Evolutionary conservation across 2,329 filamentous ascomycete genomes (phyloP), one percentile per base, ranked within the genome.

Genomic region (Proliferodiscus dingleyae): DNA sequence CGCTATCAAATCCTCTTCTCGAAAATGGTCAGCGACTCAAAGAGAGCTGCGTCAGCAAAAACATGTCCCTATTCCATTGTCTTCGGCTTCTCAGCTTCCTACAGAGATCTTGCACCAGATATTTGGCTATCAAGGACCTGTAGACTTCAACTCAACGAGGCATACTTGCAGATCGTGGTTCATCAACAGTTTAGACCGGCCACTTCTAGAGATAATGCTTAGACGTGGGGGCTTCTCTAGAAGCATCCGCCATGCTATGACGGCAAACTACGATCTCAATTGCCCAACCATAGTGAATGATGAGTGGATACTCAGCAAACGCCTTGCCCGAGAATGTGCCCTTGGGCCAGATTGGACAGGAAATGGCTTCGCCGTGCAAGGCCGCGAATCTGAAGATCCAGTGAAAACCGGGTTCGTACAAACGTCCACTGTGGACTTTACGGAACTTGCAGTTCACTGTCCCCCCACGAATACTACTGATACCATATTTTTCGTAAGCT

Each of bases 121-220:
- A 9, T 68, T 65, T 47, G 36, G 30, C 10, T 49, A 59, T 6
- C 60, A 71, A 4, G 37, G 50, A 3, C 68, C 67, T 1, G 37
- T 45, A 8, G 68, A 71, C 53, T 85, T 83, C 59, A 75, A 85
- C 55, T 69, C 76, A 43, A 78, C 80, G 13, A 71, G 81, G 15
- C 74, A 77, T 50, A 73, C 73, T 15, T 85, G 80, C 56, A 72
- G 73, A 37, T 62, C 64, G 28, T 85, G 78, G 81, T 78, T 82
- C 66, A 62, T 71, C 29, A 72, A 71, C 18, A 77, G 78, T 40
- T 60, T 84, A n/a, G 66, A 80, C 40, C 62, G 64, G 33, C 63
- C 56, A 2, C 53, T 85, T 2, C 64, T 84, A 9, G 61, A 65
- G 21, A 56, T 55, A 2, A 81, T 82, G 75, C 57, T 83, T 36